phyloP scores from a whole-genome alignment of 768 basidiomycete genomes.

The Hericium alpestre region DNA sequence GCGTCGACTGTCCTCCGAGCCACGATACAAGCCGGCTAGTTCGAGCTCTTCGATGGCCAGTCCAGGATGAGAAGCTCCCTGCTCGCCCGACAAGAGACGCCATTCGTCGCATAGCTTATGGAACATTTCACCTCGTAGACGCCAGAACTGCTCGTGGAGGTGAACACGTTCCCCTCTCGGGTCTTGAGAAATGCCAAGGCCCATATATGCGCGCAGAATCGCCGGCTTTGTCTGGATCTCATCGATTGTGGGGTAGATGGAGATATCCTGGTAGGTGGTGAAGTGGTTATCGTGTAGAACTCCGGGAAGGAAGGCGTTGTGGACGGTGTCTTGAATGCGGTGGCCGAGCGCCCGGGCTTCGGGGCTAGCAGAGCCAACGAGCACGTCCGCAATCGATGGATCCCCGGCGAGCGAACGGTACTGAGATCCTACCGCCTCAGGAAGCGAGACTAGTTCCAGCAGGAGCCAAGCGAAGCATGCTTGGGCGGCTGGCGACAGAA shows the following conservation, averaged over 20 bases:
- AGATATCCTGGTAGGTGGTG: slow-evolving; percentile 44
- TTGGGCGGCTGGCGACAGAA: background rate
- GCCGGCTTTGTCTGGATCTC: slow-evolving; percentile 37
- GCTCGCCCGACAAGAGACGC: slow-evolving; percentile 27
- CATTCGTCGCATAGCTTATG: slow-evolving; percentile 48
- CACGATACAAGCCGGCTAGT: slow-evolving; percentile 16
- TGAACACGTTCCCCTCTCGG: slow-evolving; percentile 33
- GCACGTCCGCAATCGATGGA: background rate
- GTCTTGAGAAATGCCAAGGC: slow-evolving; percentile 29
- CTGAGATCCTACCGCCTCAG: background rate
- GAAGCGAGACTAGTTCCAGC: background rate
- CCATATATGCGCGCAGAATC: slow-evolving; percentile 34
- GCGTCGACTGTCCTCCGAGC: background rate
- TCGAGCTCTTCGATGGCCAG: slow-evolving; percentile 29
- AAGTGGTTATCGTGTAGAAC: slow-evolving; percentile 67
- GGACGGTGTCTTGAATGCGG: background rate
- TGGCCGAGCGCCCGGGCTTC: background rate
- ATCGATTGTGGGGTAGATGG: slow-evolving; percentile 51
- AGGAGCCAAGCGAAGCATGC: background rate
- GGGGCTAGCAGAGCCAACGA: background rate
- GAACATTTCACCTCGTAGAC: slow-evolving; percentile 55
- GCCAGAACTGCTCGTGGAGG: slow-evolving; percentile 57
- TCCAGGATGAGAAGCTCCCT: slow-evolving; percentile 30
- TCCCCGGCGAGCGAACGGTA: background rate
- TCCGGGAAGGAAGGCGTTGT: slow-evolving; percentile 27